These are phyloP conservation scores for Fusarium tuaranense DNA, from an alignment of 2,329 filamentous ascomycete species.

Conservation along the genomic window DNA sequence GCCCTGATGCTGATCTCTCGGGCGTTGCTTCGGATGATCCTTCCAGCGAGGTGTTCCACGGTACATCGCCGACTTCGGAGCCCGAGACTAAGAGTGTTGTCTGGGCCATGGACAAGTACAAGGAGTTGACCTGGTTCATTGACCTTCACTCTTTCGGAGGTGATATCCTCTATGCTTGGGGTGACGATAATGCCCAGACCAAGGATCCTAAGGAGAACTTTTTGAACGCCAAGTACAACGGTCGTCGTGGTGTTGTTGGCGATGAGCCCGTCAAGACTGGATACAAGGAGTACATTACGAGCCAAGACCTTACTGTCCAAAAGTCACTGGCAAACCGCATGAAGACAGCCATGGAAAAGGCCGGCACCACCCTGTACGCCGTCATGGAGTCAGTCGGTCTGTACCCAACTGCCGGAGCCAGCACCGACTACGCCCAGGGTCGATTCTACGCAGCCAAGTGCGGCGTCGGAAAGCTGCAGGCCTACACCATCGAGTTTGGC, in stretches of 20 bases:
- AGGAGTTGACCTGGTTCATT: conserved; percentile 66
- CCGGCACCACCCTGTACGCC: conserved; percentile 52
- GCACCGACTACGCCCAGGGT: conserved; percentile 60
- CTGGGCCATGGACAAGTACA: conserved; percentile 63
- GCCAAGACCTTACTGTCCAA: conserved; percentile 51
- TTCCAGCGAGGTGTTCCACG: conserved; percentile 61
- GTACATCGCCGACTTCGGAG: conserved; percentile 64
- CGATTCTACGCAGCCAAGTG: conserved; percentile 54
- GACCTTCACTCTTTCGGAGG: conserved; percentile 68
- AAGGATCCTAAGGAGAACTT: conserved; percentile 62
- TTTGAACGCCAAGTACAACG: conserved; percentile 63
- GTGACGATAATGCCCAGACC: conserved; percentile 65
- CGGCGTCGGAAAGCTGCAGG: conserved; percentile 53
- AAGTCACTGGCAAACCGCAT: conserved; percentile 50
- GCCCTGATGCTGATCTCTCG: conserved; percentile 49
- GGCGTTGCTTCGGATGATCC: conserved; percentile 55
- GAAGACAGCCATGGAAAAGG: conserved; percentile 53
- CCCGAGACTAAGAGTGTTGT: conserved; percentile 67
- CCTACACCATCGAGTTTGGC: conserved; percentile 62
- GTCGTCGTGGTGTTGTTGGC: conserved; percentile 60
- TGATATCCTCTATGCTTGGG: conserved; percentile 67
- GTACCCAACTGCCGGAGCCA: conserved; percentile 60
- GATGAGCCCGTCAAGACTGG: conserved; percentile 46
- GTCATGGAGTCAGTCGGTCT: conserved; percentile 54
- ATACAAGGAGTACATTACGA: conserved; percentile 60